Evolutionary conservation across 768 basidiomycete genomes (phyloP).

Genomic region (Trametes coccinea): DNA sequence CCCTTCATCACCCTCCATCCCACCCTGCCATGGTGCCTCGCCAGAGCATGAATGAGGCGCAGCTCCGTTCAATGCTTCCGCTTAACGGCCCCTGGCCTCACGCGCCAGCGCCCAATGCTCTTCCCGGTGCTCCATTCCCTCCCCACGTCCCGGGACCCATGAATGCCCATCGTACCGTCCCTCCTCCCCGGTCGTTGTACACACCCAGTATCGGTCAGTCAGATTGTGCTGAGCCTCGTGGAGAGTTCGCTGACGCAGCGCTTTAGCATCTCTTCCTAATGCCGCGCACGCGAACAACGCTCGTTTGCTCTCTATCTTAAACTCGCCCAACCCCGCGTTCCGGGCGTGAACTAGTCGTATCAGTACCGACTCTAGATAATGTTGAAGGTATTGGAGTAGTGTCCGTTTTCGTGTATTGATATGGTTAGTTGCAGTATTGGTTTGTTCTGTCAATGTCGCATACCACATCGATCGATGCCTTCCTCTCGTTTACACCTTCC

Average conservation of each 20-base stretch:
- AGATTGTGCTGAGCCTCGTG: neutral
- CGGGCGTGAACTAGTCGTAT: constrained; percentile 25
- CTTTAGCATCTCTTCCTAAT: constrained; percentile 16
- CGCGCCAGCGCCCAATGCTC: neutral
- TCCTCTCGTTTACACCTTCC: neutral
- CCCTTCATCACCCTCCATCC: constrained; percentile 29
- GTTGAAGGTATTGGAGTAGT: constrained; percentile 21
- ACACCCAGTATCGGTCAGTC: constrained; percentile 13
- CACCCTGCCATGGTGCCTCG: constrained; percentile 28
- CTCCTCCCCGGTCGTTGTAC: constrained; percentile 13
- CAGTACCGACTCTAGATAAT: constrained; percentile 23
- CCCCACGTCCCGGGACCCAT: constrained; percentile 6
- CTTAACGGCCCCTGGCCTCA: constrained; percentile 5
- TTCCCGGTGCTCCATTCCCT: constrained; percentile 1
- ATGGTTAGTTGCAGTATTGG: constrained; percentile 24
- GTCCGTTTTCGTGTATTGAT: constrained; percentile 28
- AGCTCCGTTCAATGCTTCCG: constrained; percentile 45
- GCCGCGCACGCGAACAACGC: constrained; percentile 26
- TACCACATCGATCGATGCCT: constrained; percentile 13
- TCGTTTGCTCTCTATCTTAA: constrained; percentile 33
- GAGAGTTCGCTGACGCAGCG: neutral
- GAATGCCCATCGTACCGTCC: constrained; percentile 9
- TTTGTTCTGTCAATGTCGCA: constrained; percentile 21
- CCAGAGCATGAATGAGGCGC: constrained; percentile 53
- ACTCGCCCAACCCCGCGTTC: constrained; percentile 26